Percentiles rank a stretch among this genome's conserved stretches.
These are phyloP conservation scores for Penicillium bovifimosum DNA, from an alignment of 495 filamentous ascomycete genomes.

Conservation along the genomic window DNA sequence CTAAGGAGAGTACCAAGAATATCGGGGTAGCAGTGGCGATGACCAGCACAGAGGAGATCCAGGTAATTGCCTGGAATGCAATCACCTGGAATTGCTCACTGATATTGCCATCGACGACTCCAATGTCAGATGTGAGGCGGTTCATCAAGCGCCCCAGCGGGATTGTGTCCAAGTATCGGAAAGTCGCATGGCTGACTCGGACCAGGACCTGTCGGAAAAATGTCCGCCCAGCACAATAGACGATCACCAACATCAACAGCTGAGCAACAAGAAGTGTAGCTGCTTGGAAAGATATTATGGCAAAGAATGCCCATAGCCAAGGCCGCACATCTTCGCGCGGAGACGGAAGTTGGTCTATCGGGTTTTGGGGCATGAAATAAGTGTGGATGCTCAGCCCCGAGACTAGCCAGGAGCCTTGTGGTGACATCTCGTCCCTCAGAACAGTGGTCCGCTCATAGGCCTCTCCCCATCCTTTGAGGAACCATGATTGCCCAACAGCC, in stretches of 20 bases:
- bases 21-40: conserved; percentile 69
- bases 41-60: conserved; percentile 64
- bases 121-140: conserved; percentile 77
- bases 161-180: conserved; percentile 79
- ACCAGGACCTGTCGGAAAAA: conserved; percentile 65
- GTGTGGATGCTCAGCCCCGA: conserved; percentile 11
- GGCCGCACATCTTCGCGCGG: conserved; percentile 63
- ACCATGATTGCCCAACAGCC: conserved; percentile 64
- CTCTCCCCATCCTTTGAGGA: conserved; percentile 81
- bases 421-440: background rate
- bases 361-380: conserved; percentile 23
- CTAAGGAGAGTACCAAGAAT: conserved; percentile 65
- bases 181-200: conserved; percentile 68
- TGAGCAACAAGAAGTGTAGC: conserved; percentile 50
- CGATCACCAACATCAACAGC: conserved; percentile 59
- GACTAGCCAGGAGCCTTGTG: background rate
- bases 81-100: conserved; percentile 61
- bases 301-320: conserved; percentile 65
- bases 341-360: conserved; percentile 55
- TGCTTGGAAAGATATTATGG: conserved; percentile 54
- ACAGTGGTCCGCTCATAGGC: conserved; percentile 48
- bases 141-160: conserved; percentile 84
- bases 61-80: conserved; percentile 58
- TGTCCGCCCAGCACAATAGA: conserved; percentile 66
- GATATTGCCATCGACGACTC: conserved; percentile 74